phyloP scores from a whole-genome alignment of 2,329 filamentous ascomycete genomes.

The Pyrenophora tritici-repentis region DNA sequence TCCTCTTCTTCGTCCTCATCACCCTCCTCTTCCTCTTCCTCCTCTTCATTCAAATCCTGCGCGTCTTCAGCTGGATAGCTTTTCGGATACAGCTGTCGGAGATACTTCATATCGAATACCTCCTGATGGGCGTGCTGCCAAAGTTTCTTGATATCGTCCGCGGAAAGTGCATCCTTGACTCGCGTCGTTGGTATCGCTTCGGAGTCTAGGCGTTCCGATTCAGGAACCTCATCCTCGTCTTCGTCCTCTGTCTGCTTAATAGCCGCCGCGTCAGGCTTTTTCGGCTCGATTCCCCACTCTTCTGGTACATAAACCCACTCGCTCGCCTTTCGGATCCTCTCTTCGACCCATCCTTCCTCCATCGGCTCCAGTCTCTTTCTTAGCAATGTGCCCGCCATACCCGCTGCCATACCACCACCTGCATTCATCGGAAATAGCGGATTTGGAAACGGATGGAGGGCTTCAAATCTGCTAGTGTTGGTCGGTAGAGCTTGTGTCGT shows the following conservation, averaged over 20 bases:
- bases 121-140: constrained; percentile 30
- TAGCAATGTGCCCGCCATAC: constrained; percentile 30
- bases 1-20: constrained; percentile 23
- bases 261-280: constrained; percentile 7
- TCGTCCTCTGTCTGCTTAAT: constrained; percentile 12
- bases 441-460: constrained; percentile 33
- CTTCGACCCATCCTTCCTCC: constrained; percentile 40
- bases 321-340: constrained; percentile 31
- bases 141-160: constrained; percentile 25
- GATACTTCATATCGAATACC: constrained; percentile 25
- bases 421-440: constrained; percentile 27
- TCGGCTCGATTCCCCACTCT: constrained; percentile 36
- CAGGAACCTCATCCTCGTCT: constrained; percentile 10
- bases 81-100: constrained; percentile 10
- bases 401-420: constrained; percentile 16
- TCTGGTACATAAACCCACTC: constrained; percentile 38
- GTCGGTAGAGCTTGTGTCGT: constrained; percentile 10
- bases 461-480: constrained; percentile 19
- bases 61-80: constrained; percentile 9
- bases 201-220: constrained; percentile 14
- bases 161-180: constrained; percentile 22
- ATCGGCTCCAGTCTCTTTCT: constrained; percentile 34
- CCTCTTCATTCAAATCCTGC: constrained; percentile 15
- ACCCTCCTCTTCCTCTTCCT: constrained; percentile 20
- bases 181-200: constrained; percentile 22